Conservation (phyloP, 768 basidiomycete genomes). For the Strobilomyces echinocephalus region DNA sequence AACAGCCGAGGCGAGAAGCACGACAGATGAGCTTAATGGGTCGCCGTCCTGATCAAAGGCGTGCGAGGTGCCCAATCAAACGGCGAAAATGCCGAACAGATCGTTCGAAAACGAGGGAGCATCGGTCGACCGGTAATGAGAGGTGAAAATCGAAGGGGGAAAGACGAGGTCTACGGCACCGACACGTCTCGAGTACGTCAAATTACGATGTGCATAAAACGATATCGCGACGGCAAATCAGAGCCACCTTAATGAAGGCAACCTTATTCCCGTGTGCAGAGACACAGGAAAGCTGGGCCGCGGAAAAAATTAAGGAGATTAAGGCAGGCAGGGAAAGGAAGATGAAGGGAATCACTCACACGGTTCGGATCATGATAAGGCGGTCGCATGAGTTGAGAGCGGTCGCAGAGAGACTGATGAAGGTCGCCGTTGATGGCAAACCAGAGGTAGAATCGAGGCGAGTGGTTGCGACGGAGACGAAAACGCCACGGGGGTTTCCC, state of each 20-base stretch:
- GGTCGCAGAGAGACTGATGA: not conserved
- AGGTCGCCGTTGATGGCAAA: not conserved
- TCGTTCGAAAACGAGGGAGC: conserved; percentile 3
- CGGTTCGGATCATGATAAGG: conserved; percentile 16
- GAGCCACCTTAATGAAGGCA: conserved; percentile 17
- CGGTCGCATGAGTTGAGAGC: not conserved
- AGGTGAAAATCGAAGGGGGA: conserved; percentile 21
- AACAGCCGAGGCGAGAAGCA: conserved; percentile 4
- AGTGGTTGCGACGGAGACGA: not conserved
- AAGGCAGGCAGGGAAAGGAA: not conserved
- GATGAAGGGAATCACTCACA: conserved; percentile 7
- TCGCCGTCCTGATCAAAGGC: conserved; percentile 16
- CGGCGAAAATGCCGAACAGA: conserved; percentile 3
- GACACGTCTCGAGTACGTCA: conserved; percentile 27
- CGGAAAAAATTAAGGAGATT: conserved; percentile 5
- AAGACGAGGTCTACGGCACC: conserved; percentile 17
- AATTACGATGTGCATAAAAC: conserved; percentile 12
- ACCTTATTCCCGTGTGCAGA: conserved; percentile 22
- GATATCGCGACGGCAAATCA: conserved; percentile 19
- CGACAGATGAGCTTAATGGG: conserved; percentile 1
- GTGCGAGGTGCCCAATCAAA: not conserved
- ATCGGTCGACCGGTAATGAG: conserved; percentile 16
- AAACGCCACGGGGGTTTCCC: not conserved
- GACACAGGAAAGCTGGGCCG: conserved; percentile 3
- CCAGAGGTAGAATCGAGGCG: not conserved